These are phyloP conservation scores for Pleomassaria siparia DNA, from an alignment of 2,329 filamentous ascomycete genomes.

Conservation along the genomic window DNA sequence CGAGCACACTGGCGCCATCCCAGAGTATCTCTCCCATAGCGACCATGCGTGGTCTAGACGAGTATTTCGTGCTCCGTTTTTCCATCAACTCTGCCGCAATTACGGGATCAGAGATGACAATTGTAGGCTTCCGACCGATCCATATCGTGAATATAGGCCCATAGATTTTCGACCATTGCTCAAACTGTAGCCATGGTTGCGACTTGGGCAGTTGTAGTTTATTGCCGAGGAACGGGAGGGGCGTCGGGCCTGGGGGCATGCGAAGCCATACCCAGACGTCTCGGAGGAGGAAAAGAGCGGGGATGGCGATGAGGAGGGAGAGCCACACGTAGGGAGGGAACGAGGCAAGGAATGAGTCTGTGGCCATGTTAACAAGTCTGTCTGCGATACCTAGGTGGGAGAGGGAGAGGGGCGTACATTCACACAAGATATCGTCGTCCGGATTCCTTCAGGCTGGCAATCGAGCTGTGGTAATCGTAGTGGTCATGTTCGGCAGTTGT, in stretches of 20 bases:
- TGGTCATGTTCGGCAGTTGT: slow-evolving; percentile 6
- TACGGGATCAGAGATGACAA: slow-evolving; percentile 49
- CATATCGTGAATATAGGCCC: slow-evolving; percentile 53
- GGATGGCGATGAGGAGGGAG: slow-evolving; percentile 28
- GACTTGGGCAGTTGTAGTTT: slow-evolving; percentile 34
- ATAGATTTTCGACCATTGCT: slow-evolving; percentile 49
- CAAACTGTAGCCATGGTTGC: slow-evolving; percentile 42
- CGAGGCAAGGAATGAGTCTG: slow-evolving; percentile 21
- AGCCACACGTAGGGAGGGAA: slow-evolving; percentile 25
- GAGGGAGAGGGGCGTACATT: background rate
- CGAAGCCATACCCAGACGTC: slow-evolving; percentile 34
- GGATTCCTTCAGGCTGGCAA: background rate
- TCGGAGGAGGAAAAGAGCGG: slow-evolving; percentile 25
- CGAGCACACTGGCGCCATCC: slow-evolving; percentile 48
- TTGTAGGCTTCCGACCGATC: slow-evolving; percentile 49
- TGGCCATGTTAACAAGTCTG: slow-evolving; percentile 29
- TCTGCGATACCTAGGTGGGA: background rate
- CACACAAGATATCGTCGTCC: background rate
- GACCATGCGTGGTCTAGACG: slow-evolving; percentile 49
- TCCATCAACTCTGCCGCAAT: slow-evolving; percentile 51
- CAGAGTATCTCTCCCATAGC: slow-evolving; percentile 50
- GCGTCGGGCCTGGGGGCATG: slow-evolving; percentile 52
- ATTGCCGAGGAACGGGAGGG: slow-evolving; percentile 50
- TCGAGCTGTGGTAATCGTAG: background rate
- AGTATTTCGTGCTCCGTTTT: slow-evolving; percentile 49